phyloP scores from a whole-genome alignment of 176 grass and related monocot species.

The Carex cristatella region DNA sequence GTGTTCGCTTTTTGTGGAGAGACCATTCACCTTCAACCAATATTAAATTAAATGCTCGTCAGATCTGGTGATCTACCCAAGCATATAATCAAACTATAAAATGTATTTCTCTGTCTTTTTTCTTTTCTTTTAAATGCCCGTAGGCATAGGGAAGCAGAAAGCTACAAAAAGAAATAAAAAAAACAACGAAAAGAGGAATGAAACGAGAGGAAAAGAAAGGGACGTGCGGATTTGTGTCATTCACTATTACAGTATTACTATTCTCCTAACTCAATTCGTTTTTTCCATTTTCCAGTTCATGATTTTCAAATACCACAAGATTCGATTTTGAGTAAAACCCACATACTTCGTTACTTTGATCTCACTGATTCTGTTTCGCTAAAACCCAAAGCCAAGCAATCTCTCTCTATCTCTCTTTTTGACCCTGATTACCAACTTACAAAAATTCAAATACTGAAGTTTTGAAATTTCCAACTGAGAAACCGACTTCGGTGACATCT shows the following conservation, averaged over 20 bases:
- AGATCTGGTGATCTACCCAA: constrained; percentile 1
- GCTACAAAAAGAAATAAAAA: background rate
- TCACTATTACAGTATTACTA: no score
- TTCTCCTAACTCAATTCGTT: background rate
- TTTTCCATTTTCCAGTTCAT: background rate
- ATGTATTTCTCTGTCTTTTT: no score
- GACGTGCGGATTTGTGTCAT: background rate
- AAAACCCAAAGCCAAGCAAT: background rate
- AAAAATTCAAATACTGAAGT: background rate
- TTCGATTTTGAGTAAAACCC: background rate
- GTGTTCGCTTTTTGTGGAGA: background rate
- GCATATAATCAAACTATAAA: no score
- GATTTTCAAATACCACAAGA: background rate
- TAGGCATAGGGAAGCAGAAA: background rate
- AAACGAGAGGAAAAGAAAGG: background rate
- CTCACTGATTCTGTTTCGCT: background rate
- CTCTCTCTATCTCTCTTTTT: background rate
- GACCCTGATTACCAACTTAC: background rate
- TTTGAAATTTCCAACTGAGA: background rate
- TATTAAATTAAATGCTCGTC: background rate
- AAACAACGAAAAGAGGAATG: background rate
- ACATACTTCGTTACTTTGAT: background rate
- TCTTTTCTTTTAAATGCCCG: no score
- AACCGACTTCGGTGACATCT: constrained; percentile 12
- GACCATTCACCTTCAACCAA: background rate